phyloP scores from a whole-genome alignment of 208 protist genomes.

The Naegleria fowleri region DNA sequence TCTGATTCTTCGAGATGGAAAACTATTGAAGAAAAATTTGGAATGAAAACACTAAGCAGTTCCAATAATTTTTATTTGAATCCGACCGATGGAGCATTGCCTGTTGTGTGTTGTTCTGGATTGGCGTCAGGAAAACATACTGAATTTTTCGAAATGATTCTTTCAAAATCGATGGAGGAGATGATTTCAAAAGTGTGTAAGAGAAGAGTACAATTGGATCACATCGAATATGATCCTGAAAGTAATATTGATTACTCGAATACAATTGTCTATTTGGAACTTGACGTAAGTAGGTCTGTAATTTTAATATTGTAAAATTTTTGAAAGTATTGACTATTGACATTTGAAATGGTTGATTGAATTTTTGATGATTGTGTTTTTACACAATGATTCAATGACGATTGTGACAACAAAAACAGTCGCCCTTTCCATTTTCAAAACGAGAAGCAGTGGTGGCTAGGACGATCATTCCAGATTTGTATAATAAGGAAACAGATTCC shows the following conservation, averaged over 20 bases:
- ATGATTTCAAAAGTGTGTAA: neutral
- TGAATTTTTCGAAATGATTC: neutral
- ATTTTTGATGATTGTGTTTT: too few species aligned
- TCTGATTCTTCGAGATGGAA: neutral
- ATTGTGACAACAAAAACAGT: too few species aligned
- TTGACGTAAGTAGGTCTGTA: neutral
- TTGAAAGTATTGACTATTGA: too few species aligned
- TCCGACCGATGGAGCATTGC: neutral
- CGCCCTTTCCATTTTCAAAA: neutral
- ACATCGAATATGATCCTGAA: neutral
- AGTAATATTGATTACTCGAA: neutral
- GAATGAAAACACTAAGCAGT: neutral
- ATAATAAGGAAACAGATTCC: neutral
- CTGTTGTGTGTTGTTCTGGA: neutral
- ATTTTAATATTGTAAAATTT: too few species aligned
- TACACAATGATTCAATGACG: too few species aligned
- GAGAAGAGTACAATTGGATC: neutral
- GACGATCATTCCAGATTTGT: neutral
- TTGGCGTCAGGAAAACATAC: neutral
- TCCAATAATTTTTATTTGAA: neutral
- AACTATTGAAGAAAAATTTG: neutral
- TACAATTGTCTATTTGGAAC: neutral
- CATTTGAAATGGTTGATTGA: too few species aligned
- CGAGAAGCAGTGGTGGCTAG: neutral
- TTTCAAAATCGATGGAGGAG: neutral